Percentiles rank a stretch among this genome's conserved stretches.
phyloP scores from a whole-genome alignment of 2,329 filamentous ascomycete species.

The Epichloe brachyelytri region DNA sequence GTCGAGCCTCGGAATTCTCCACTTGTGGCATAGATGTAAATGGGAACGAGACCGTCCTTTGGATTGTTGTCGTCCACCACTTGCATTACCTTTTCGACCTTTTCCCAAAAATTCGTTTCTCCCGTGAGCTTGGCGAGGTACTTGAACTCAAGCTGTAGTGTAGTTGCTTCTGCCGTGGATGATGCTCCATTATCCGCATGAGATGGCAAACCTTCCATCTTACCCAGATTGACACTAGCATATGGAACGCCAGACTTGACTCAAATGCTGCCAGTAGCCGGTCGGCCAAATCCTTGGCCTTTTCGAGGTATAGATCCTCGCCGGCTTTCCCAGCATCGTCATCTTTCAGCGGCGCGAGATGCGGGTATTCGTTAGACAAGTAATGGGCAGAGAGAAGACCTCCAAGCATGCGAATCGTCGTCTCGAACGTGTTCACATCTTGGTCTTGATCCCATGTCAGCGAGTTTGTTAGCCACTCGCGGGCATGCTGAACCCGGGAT shows the following conservation, averaged over 20 bases:
- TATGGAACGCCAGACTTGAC: slow-evolving; percentile 72
- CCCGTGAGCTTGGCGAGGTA: slow-evolving; percentile 92
- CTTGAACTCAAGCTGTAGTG: slow-evolving; percentile 90
- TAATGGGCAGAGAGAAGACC: slow-evolving; percentile 90
- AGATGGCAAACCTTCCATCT: slow-evolving; percentile 61
- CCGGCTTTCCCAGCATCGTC: slow-evolving; percentile 61
- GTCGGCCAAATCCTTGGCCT: slow-evolving; percentile 85
- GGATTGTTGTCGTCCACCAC: slow-evolving; percentile 72
- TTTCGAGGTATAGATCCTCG: slow-evolving; percentile 91
- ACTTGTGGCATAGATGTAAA: slow-evolving; percentile 70
- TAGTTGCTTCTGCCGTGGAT: slow-evolving; percentile 87
- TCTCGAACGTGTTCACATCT: slow-evolving; percentile 96
- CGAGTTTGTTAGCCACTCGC: slow-evolving; percentile 74
- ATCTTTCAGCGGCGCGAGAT: slow-evolving; percentile 61
- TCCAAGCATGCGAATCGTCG: slow-evolving; percentile 93
- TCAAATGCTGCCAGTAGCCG: slow-evolving; percentile 80
- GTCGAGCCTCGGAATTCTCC: slow-evolving; percentile 74
- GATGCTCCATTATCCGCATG: slow-evolving; percentile 79
- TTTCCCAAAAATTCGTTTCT: slow-evolving; percentile 84
- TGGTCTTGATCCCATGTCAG: slow-evolving; percentile 84
- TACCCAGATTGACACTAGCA: slow-evolving; percentile 79
- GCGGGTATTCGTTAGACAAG: slow-evolving; percentile 69
- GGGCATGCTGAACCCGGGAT: slow-evolving; percentile 66
- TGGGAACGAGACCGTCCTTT: slow-evolving; percentile 76
- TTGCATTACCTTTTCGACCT: slow-evolving; percentile 82